Evolutionary conservation across 345 rosid species (phyloP), one percentile per base, ranked within the genome.

Genomic region (Camelina sativa): DNA sequence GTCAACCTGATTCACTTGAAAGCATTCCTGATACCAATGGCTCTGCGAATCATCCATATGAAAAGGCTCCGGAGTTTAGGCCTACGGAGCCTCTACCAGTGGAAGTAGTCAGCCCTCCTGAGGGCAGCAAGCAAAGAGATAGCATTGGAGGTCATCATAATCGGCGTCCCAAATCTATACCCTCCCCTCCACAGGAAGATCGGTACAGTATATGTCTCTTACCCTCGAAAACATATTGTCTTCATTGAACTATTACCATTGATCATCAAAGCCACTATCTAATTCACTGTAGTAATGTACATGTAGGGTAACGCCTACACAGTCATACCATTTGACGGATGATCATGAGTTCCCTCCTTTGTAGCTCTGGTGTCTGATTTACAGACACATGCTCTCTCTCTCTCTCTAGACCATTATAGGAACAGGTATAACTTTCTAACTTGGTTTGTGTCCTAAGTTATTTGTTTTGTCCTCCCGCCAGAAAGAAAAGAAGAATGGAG

Each of bases 281-380:
- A 16, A 76, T 37, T 63, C 55, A 61, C 22, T 71, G 28, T 44
- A 62, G 65, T 7, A 69, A 62, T 69, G 65, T 15, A 69, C 60
- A 1, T 76, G 85, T 83, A 90, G 96, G 83, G 84, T 79, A 72
- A 72, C 34, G 54, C 67, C 77, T 59, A 46, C 70, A 43, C 85
- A 85, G 76, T 84, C 92, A 38, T 90, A 85, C 79, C 89, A 51
- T 64, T 82, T 92, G 84, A 86, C 86, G 81, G 89, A 90, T 51
- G 93, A 90, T 57, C 86, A 82, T 7, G 98, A 93, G 78, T 89
- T 93, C 62, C 97, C 98, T 52, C 98, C 93, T 46, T 75, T 91
- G 78, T 82, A 89, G 43, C 65, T 64, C 79, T 78, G 92, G 82
- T 70, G 43, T 40, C 61, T 82, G 71, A 43, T 44, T 4, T 40